phyloP scores from a whole-genome alignment of 2,329 filamentous ascomycete genomes.

The Diaporthe sp. region DNA sequence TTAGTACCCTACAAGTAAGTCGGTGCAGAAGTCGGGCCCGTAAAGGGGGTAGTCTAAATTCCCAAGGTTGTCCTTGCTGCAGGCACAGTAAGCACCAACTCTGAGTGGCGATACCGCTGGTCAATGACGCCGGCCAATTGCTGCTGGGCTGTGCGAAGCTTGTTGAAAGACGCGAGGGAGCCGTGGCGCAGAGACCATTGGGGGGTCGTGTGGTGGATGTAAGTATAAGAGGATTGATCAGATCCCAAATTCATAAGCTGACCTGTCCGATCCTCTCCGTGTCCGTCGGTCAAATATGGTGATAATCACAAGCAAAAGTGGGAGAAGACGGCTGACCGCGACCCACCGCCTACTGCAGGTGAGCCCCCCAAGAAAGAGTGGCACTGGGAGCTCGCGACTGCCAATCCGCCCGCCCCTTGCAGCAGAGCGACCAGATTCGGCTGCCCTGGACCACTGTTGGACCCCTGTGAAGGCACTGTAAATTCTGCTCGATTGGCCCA shows the following conservation, averaged over 20 bases:
- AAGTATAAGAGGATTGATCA: slow-evolving; percentile 6
- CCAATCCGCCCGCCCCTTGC: slow-evolving; percentile 10
- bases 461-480: background rate
- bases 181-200: background rate
- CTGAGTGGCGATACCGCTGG: slow-evolving; percentile 16
- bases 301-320: slow-evolving; percentile 31
- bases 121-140: slow-evolving; percentile 20
- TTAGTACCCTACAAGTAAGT: too few species aligned
- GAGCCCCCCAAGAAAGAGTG: background rate
- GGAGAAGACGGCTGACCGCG: slow-evolving; percentile 18
- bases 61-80: slow-evolving; percentile 15
- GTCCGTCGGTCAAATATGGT: slow-evolving; percentile 15
- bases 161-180: slow-evolving; percentile 5
- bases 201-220: background rate
- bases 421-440: slow-evolving; percentile 11
- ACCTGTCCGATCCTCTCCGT: slow-evolving; percentile 6
- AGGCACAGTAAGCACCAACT: slow-evolving; percentile 7
- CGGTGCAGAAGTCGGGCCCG: background rate
- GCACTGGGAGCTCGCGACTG: background rate
- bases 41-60: slow-evolving; percentile 3
- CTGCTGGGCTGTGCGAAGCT: background rate
- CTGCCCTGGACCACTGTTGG: background rate
- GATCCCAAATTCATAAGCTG: background rate
- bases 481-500: slow-evolving; percentile 30
- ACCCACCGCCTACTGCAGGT: background rate